These are phyloP conservation scores for Parietichytrium sp. DNA, from an alignment of 108 stramenopile species.

Conservation along the genomic window DNA sequence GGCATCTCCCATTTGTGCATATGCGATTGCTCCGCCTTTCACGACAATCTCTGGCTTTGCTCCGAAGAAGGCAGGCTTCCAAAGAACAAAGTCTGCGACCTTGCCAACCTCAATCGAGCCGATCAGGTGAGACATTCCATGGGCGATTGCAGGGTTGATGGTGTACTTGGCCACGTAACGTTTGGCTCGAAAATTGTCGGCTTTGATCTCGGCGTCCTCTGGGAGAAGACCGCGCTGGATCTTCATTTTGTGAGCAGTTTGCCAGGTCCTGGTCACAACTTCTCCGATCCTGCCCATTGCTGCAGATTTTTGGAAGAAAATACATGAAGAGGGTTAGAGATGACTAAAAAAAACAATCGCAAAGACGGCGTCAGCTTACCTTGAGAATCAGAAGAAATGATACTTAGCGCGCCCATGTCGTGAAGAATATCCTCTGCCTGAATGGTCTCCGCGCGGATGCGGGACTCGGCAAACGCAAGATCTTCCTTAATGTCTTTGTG, in stretches of 20 bases:
- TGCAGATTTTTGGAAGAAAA: too few relatives aligned
- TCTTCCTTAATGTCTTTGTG: conserved; percentile 42
- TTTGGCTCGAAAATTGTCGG: conserved; percentile 87
- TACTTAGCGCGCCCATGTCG: conserved; percentile 91
- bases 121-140: conserved; percentile 86
- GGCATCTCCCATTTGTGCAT: conserved; percentile 96
- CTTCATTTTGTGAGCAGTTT: conserved; percentile 98
- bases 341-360: too few relatives aligned
- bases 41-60: conserved; percentile 94
- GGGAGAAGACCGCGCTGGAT: conserved; percentile 80
- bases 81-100: conserved; percentile 87
- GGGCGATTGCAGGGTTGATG: conserved; percentile 94
- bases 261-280: conserved; percentile 95
- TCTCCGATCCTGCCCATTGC: conserved; percentile 98
- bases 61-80: conserved; percentile 90
- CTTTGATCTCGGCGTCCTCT: conserved; percentile 70
- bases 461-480: conserved; percentile 76
- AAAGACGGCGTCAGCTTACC: too few relatives aligned
- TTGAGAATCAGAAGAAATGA: conserved; percentile 83
- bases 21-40: conserved; percentile 90
- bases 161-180: conserved; percentile 97
- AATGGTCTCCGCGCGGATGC: conserved; percentile 85
- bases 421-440: conserved; percentile 96
- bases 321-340: too few relatives aligned
- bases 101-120: conserved; percentile 90